Percentiles rank a stretch among this genome's conserved stretches.
Conservation (phyloP, 768 basidiomycete genomes). For the Amanita pseudoporphyria region DNA sequence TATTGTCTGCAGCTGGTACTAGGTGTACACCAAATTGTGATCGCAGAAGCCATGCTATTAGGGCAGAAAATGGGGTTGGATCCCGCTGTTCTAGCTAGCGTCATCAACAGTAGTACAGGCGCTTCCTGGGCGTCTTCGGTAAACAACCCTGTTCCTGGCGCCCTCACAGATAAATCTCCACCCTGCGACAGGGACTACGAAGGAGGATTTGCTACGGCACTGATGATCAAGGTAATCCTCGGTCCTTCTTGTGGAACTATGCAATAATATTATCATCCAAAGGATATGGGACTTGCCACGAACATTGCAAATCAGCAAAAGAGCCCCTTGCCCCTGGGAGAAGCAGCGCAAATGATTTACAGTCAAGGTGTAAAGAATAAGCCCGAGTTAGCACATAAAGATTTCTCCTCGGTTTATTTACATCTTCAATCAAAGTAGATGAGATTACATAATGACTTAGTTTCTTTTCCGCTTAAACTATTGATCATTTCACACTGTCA, state of each 20-base stretch:
- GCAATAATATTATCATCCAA: neutral
- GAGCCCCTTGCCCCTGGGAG: conserved; percentile 55
- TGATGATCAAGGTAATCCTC: conserved; percentile 69
- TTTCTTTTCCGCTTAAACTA: too few relatives aligned
- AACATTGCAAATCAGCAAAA: conserved; percentile 42
- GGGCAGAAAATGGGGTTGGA: conserved; percentile 77
- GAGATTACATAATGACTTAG: conserved; percentile 4
- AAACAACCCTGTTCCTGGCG: conserved; percentile 80
- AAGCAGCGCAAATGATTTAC: conserved; percentile 58
- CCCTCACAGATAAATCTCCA: conserved; percentile 61
- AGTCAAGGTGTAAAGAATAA: conserved; percentile 37
- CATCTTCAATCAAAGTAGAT: conserved; percentile 28
- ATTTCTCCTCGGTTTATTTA: conserved; percentile 76
- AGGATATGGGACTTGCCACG: conserved; percentile 83
- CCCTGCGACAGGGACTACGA: conserved; percentile 80
- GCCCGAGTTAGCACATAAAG: conserved; percentile 56
- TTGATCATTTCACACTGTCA: neutral
- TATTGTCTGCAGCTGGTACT: conserved; percentile 40
- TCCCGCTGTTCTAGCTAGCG: conserved; percentile 64
- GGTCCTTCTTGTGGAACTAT: neutral
- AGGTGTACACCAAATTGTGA: conserved; percentile 74
- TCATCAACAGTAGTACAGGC: conserved; percentile 81
- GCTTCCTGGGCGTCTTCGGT: conserved; percentile 76
- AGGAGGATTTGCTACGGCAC: conserved; percentile 74
- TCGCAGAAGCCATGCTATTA: conserved; percentile 86